phyloP scores from a whole-genome alignment of 352 stramenopile genomes.

The Phytophthora ohioensis region DNA sequence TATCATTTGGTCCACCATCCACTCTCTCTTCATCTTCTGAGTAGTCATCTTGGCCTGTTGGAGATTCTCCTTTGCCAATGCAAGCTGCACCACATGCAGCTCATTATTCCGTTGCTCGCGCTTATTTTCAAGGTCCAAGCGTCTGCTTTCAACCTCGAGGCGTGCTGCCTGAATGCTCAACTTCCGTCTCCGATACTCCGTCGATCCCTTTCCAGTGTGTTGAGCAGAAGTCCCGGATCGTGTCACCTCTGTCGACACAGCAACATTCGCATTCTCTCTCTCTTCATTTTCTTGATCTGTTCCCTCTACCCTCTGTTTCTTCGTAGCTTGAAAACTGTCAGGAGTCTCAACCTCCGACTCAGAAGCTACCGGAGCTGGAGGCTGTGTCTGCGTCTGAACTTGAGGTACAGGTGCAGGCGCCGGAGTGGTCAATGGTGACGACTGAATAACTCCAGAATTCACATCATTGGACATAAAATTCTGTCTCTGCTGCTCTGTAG shows the following conservation, averaged over 20 bases:
- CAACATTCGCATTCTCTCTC: constrained; percentile 7
- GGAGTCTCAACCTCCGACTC: constrained; percentile 21
- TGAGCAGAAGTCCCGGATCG: constrained; percentile 1
- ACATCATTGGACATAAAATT: constrained; percentile 21
- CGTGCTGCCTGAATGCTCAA: constrained; percentile 50
- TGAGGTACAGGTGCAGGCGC: constrained; percentile 12
- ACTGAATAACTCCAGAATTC: constrained; percentile 27
- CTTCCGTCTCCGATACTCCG: constrained; percentile 53
- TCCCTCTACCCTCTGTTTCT: constrained; percentile 20
- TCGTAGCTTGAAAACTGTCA: constrained; percentile 18
- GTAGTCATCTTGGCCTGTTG: constrained; percentile 56
- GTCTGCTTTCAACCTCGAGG: constrained; percentile 53
- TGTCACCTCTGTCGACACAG: background rate
- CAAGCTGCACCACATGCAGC: constrained; percentile 55
- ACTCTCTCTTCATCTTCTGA: constrained; percentile 61
- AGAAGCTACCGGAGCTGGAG: background rate
- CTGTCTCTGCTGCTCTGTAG: constrained; percentile 17
- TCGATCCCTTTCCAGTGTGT: constrained; percentile 25
- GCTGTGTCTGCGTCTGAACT: constrained; percentile 5
- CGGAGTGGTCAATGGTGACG: constrained; percentile 17
- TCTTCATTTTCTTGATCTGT: constrained; percentile 10
- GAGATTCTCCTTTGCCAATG: constrained; percentile 61
- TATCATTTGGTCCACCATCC: constrained; percentile 61
- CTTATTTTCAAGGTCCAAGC: constrained; percentile 58
- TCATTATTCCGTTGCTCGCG: constrained; percentile 47